A percentile compares a stretch with the other conserved stretches of the same genome.
phyloP scores from a whole-genome alignment of 2,329 filamentous ascomycete species.

The Ophiostoma quercus region DNA sequence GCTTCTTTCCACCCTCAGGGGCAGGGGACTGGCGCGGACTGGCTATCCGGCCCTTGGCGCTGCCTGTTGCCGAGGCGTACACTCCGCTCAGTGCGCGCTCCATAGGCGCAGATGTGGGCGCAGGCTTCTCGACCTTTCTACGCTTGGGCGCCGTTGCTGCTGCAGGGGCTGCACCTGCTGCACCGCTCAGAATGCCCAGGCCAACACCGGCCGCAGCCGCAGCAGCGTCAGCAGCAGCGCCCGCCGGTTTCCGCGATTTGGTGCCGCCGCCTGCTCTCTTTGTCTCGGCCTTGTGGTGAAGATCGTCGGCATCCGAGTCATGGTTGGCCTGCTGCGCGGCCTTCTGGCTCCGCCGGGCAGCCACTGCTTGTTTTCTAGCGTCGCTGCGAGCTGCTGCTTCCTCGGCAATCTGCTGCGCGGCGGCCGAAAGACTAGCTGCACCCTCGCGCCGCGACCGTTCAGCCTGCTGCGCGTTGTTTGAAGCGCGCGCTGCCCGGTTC shows the following conservation, averaged over 20 bases:
- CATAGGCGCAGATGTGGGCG: conserved; percentile 45
- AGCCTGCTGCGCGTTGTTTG: conserved; percentile 55
- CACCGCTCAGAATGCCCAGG: conserved; percentile 59
- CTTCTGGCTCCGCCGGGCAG: conserved; percentile 68
- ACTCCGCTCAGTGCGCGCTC: conserved; percentile 64
- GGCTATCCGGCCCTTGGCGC: conserved; percentile 52
- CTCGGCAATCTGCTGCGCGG: conserved; percentile 69
- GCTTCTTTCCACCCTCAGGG: conserved; percentile 64
- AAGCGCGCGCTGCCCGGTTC: conserved; percentile 61
- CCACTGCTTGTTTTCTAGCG: conserved; percentile 73
- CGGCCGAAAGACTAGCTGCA: conserved; percentile 69
- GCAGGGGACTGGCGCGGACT: conserved; percentile 66
- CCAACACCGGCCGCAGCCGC: conserved; percentile 42
- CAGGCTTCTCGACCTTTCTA: conserved; percentile 70
- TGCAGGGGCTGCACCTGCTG: conserved; percentile 44
- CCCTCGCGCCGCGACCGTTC: conserved; percentile 75
- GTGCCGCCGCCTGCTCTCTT: conserved; percentile 58
- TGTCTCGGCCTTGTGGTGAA: conserved; percentile 45
- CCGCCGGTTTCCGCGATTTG: conserved; percentile 54
- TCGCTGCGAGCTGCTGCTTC: conserved; percentile 82
- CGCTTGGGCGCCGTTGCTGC: conserved; percentile 57
- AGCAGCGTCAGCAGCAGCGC: conserved; percentile 22
- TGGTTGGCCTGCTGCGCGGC: conserved; percentile 33
- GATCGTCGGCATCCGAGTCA: conserved; percentile 77
- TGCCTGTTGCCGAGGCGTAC: conserved; percentile 38